Conservation (phyloP, 768 basidiomycete species). For the Crepidotus variabilis region DNA sequence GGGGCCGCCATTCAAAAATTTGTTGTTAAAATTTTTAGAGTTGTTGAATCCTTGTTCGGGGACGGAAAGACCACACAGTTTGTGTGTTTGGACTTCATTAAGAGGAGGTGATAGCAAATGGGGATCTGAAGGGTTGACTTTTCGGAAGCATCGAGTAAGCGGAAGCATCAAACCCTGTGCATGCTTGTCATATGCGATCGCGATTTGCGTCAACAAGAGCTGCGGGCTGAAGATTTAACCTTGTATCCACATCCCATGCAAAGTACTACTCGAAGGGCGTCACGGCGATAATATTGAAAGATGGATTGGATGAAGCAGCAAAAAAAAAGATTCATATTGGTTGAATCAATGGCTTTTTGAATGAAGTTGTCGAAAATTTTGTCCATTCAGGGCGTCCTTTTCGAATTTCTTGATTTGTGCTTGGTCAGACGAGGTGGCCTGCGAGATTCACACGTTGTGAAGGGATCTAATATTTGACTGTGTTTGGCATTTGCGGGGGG, state of each 20-base stretch:
- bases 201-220: neutral
- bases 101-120: neutral
- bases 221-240: too few species aligned
- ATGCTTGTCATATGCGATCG: neutral
- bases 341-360: neutral
- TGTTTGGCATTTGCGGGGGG: constrained; percentile 16
- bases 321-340: neutral
- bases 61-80: too few species aligned
- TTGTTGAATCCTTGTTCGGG: too few species aligned
- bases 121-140: neutral
- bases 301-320: neutral
- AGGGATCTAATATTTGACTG: constrained; percentile 8
- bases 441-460: constrained; percentile 12
- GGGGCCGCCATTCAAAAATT: neutral
- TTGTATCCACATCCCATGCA: neutral
- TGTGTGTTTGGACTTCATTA: neutral
- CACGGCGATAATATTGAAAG: neutral
- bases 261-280: neutral
- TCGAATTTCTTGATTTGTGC: constrained; percentile 12
- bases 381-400: constrained; percentile 3
- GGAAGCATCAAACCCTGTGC: constrained; percentile 12
- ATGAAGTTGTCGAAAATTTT: neutral
- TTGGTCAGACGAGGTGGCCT: neutral
- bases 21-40: neutral
- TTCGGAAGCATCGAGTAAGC: constrained; percentile 13